These are phyloP conservation scores for Furculomyces boomerangus DNA, from an alignment of 371 early-diverging fungal genomes.

Conservation along the genomic window DNA sequence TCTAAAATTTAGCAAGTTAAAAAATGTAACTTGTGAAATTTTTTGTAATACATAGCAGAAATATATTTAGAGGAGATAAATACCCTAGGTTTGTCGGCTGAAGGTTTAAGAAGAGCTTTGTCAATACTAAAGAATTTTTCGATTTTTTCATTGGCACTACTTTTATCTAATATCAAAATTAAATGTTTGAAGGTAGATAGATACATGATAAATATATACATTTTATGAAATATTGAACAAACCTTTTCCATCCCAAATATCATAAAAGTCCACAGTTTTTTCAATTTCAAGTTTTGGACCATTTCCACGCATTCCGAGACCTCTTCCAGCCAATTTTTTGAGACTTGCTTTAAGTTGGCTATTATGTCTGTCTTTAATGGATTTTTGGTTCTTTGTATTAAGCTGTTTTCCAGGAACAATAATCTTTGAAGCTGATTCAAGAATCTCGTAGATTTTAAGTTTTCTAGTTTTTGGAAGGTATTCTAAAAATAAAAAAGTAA, in stretches of 20 bases:
- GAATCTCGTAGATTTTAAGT: constrained; percentile 62
- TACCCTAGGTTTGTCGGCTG: not conserved
- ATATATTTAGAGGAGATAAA: too few species aligned
- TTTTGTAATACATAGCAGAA: too few species aligned
- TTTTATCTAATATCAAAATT: too few species aligned
- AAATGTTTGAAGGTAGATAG: too few species aligned
- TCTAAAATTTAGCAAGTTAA: not conserved
- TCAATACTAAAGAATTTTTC: too few species aligned
- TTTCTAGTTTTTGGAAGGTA: constrained; percentile 28
- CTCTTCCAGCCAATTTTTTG: not conserved
- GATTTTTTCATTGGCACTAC: too few species aligned
- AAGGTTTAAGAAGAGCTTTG: not conserved
- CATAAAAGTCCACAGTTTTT: not conserved
- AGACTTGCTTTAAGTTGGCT: not conserved
- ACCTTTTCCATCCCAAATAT: constrained; percentile 4
- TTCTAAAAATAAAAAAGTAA: not conserved
- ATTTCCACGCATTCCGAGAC: not conserved
- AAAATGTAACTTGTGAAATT: too few species aligned
- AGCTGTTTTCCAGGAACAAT: constrained; percentile 22
- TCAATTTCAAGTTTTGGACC: not conserved
- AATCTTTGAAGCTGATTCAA: constrained; percentile 41
- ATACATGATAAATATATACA: too few species aligned
- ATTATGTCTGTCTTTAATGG: not conserved
- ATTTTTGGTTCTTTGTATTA: not conserved
- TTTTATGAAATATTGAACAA: not conserved